Base-by-base conservation (phyloP, 441 rosid genomes). In the Cnidoscolus chayamansa region DNA sequence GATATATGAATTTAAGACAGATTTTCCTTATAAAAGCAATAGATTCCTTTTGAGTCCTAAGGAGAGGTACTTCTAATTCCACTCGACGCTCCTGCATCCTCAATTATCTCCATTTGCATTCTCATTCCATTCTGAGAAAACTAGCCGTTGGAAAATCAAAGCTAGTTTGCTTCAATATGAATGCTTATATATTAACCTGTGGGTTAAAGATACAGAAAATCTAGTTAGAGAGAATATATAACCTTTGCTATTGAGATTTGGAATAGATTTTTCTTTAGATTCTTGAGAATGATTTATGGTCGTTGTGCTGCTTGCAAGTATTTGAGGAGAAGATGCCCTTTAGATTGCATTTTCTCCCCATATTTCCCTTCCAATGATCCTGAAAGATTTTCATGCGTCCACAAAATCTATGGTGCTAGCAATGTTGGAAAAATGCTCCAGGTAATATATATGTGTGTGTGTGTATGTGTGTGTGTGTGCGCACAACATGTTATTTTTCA, bases 221-320 rank as follows among this genome's bases (percentile, higher is more conserved):
- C 67, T 63, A 57, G 32, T 20, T 9, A 0, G 13, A 17, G 67
- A 43, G 30, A 9, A 43, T 3, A 10, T 16, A n/a, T 12, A 15
- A 25, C 35, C 8, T 11, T 10, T 58, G 16, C 15, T 61, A 0
- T 37, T 61, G 10, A 65, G 55, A 55, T 64, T 47, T 72, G 47
- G n/a, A 7, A n/a, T 56, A 65, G 64, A 48, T 66, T 25, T 45
- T 25, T 10, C 20, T 54, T 48, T 0, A 35, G 37, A 16, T 20
- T 43, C 19, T 56, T 10, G 49, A 65, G 66, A 47, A 73, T 73
- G 76, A 73, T 30, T 35, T 16, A 16, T 1, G 43, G 61, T 35
- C 65, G 76, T 19, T 83, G 86, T 67, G 84, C 82, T 40, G 84
- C 79, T 40, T 83, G 86, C 79, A 83, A 83, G 31, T 76, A 53